These are phyloP conservation scores for Nemophila menziesii DNA, from an alignment of 257 asterid genomes.

Conservation along the genomic window DNA sequence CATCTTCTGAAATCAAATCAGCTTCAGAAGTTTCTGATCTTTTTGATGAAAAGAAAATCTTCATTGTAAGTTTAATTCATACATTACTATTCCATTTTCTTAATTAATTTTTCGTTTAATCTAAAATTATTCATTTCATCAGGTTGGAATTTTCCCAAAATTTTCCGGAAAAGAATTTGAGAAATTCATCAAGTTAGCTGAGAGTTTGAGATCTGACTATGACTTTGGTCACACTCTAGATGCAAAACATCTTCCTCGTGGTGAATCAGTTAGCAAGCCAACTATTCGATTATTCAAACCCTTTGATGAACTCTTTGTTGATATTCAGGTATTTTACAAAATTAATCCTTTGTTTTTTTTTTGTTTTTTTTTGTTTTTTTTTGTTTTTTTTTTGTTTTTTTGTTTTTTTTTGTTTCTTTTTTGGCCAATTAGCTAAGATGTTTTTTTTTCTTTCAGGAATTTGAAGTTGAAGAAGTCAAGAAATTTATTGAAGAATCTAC, in stretches of 20 bases:
- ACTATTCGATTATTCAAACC: conserved; percentile 73
- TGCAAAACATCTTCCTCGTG: conserved; percentile 58
- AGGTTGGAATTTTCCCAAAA: conserved; percentile 73
- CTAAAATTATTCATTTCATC: not conserved
- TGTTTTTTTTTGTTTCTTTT: conserved; percentile 4
- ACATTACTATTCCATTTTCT: not conserved
- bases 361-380: not conserved
- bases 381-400: not conserved
- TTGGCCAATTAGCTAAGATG: too few species aligned
- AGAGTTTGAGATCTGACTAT: conserved; percentile 62
- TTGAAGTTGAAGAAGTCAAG: conserved; percentile 44
- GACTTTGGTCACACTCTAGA: conserved; percentile 59
- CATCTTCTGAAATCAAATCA: conserved; percentile 61
- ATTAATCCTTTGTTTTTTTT: not conserved
- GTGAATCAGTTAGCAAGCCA: conserved; percentile 55
- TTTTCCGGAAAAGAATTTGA: conserved; percentile 58
- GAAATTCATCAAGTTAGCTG: conserved; percentile 49
- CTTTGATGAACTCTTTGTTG: conserved; percentile 62
- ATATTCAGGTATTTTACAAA: conserved; percentile 40
- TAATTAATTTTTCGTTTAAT: not conserved
- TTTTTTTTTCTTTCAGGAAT: conserved; percentile 57
- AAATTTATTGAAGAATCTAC: conserved; percentile 45
- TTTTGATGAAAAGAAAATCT: conserved; percentile 43
- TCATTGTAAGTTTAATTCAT: conserved; percentile 35
- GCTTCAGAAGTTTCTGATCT: conserved; percentile 37